Base-by-base conservation (phyloP, 129 eudicot species). In the Calendula officinalis region DNA sequence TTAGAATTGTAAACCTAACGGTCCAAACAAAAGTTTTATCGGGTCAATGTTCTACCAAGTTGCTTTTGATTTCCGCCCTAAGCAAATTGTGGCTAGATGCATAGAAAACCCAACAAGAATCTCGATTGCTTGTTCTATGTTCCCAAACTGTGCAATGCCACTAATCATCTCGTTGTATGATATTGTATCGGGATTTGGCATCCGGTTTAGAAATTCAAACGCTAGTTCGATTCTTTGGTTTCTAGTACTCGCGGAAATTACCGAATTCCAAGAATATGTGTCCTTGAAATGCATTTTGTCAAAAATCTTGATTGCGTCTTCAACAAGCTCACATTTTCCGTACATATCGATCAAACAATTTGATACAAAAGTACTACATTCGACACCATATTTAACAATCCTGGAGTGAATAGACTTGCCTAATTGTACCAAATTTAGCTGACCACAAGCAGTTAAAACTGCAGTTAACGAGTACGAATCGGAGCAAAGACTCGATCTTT, bases 311-410 rank as follows among this genome's bases (percentile, higher is more conserved):
- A 80, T 74, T 0, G 90, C 86, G 4, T 84, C 88, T 35, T 81
- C 84, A 48, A 61, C 81, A 4, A 40, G 44, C 22, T 77, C 73
- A 15, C 94, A 91, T 56, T 87, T 91, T 13, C 96, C 96, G 45
- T 91, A 91, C 96, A 87, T 83, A 59, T 87, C 89, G 50, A 91
- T 82, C 83, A 91, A 82, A 60, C 96, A 87, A 64, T 91, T 87
- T 0, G 78, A 67, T 7, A 85, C 80, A 56, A 80, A 66, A 68
- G 78, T 67, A 41, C 81, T 85, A 58, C 79, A 68, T 46, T 79
- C 86, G 8, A 70, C 76, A 1, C 98, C 98, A 69, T 56, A 67
- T 52, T 82, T 80, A 3, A 84, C 67, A 55, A 82, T 75, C 73
- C 72, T 81, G 17, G 94, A 82, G 55, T 87, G 96, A 55, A 91